A percentile compares a stretch with the other conserved stretches of the same genome.
phyloP scores from a whole-genome alignment of 495 filamentous ascomycete genomes.

The Xylaria telfairii region DNA sequence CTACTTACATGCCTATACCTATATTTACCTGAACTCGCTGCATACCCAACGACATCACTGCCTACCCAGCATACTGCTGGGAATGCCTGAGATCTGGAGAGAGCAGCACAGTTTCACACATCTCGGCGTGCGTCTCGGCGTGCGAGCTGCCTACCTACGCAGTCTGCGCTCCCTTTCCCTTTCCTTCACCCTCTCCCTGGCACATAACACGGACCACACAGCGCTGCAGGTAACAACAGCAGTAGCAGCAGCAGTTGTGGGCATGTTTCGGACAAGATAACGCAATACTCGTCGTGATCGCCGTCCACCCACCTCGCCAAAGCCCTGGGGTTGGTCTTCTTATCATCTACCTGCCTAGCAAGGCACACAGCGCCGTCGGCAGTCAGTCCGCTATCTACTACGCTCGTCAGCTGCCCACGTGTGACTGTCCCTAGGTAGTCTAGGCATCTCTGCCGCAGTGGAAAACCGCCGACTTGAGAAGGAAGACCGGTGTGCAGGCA shows the following conservation, averaged over 20 bases:
- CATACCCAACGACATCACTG: not conserved
- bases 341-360: conserved; percentile 26
- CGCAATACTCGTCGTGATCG: conserved; percentile 7
- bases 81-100: not conserved
- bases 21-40: too few relatives aligned
- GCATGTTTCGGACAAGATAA: conserved; percentile 8
- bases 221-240: conserved; percentile 17
- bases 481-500: conserved; percentile 28
- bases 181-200: too few relatives aligned
- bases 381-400: conserved; percentile 15
- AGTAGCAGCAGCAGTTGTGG: too few relatives aligned
- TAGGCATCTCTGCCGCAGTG: conserved; percentile 6
- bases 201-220: not conserved
- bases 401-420: conserved; percentile 25
- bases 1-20: too few relatives aligned
- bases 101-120: not conserved
- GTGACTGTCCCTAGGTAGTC: conserved; percentile 13
- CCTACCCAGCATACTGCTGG: not conserved
- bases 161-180: not conserved
- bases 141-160: conserved; percentile 10
- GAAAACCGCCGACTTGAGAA: conserved; percentile 16
- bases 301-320: conserved; percentile 23
- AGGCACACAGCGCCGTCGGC: conserved; percentile 19
- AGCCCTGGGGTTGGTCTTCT: conserved; percentile 16
- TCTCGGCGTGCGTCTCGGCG: conserved; percentile 22